These are phyloP conservation scores for Metschnikowia santaceciliae DNA, from an alignment of 805 yeast species.

Conservation along the genomic window DNA sequence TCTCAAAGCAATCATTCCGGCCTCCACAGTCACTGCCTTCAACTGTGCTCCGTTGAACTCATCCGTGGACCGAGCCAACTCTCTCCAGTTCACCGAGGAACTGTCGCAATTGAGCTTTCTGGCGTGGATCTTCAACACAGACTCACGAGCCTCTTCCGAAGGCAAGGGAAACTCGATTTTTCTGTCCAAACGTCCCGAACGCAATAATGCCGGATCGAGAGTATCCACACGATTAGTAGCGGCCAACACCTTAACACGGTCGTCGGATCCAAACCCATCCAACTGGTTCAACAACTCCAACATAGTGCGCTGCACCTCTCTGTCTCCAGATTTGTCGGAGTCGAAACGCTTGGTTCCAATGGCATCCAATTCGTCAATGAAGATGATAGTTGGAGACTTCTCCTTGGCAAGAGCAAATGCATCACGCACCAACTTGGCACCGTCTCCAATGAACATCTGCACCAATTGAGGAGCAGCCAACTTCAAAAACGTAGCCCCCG, in stretches of 20 bases:
- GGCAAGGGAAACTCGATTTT: conserved; percentile 88
- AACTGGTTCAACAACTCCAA: conserved; percentile 22
- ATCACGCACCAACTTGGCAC: conserved; percentile 21
- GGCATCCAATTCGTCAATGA: conserved; percentile 22
- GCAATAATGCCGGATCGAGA: conserved; percentile 22
- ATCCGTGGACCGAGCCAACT: conserved; percentile 95
- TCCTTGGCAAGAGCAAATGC: conserved; percentile 22
- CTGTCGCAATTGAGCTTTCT: conserved; percentile 90
- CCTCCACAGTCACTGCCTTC: conserved; percentile 98
- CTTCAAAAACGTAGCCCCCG: conserved; percentile 20
- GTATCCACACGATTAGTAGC: conserved; percentile 22
- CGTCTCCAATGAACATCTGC: conserved; percentile 22
- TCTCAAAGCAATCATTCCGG: conserved; percentile 98
- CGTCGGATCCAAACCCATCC: conserved; percentile 21
- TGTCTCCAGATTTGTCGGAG: conserved; percentile 20
- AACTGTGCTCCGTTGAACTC: conserved; percentile 99
- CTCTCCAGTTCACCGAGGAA: conserved; percentile 93
- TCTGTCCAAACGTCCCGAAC: conserved; percentile 21
- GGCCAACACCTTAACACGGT: conserved; percentile 43
- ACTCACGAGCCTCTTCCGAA: conserved; percentile 94
- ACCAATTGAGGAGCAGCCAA: conserved; percentile 22
- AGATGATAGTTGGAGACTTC: conserved; percentile 21
- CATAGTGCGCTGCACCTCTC: conserved; percentile 22
- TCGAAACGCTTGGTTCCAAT: conserved; percentile 22
- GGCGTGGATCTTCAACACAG: conserved; percentile 94